Evolutionary conservation across 768 basidiomycete genomes (phyloP).

Genomic region (Agrocybe praecox): DNA sequence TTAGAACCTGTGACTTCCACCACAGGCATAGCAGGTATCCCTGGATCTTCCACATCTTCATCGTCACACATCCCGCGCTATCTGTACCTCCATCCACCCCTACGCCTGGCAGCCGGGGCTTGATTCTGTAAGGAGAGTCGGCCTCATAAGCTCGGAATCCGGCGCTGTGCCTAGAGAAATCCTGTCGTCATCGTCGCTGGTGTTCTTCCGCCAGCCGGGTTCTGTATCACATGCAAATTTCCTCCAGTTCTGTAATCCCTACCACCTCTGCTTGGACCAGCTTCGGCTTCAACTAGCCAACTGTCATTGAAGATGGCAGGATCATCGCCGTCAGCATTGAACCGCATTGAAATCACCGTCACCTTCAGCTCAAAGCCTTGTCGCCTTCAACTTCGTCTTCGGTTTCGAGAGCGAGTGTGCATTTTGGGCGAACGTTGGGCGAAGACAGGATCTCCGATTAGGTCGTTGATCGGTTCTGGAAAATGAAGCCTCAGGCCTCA

Average conservation of each 20-base stretch:
- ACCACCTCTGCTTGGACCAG: constrained; percentile 15
- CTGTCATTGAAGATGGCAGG: constrained; percentile 17
- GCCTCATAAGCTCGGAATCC: constrained; percentile 58
- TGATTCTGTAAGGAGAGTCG: constrained; percentile 71
- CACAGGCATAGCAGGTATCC: neutral
- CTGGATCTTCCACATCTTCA: neutral
- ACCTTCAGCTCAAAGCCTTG: neutral
- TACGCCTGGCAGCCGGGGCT: constrained; percentile 36
- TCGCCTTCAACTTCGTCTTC: constrained; percentile 10
- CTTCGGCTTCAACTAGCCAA: constrained; percentile 12
- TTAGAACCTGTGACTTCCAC: neutral
- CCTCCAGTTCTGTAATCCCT: constrained; percentile 16
- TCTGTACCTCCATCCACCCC: neutral
- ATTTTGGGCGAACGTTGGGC: neutral
- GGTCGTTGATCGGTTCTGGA: constrained; percentile 8
- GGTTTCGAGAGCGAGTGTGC: neutral
- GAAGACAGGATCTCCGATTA: neutral
- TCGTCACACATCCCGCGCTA: neutral
- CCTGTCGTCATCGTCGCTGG: neutral
- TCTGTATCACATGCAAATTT: neutral
- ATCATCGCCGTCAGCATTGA: neutral
- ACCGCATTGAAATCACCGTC: too few species aligned
- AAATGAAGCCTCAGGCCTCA: neutral
- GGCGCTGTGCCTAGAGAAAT: constrained; percentile 17
- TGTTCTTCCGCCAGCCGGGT: neutral